These are phyloP conservation scores for Fusarium sp. DNA, from an alignment of 2,329 filamentous ascomycete genomes.

Conservation along the genomic window DNA sequence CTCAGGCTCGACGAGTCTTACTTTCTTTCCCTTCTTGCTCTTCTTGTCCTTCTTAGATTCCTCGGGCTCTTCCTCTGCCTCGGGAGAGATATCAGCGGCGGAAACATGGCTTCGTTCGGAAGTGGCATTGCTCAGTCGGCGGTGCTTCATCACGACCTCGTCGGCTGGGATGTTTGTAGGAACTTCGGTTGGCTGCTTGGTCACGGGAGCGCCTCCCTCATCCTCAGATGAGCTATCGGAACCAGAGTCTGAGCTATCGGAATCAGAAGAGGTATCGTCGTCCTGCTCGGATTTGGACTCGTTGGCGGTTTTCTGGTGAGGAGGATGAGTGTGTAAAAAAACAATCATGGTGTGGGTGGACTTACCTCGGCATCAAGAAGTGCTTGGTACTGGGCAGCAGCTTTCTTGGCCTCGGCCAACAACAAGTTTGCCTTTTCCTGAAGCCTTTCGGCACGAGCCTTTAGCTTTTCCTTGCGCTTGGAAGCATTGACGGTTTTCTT, in stretches of 20 bases:
- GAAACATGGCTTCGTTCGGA: slow-evolving; percentile 38
- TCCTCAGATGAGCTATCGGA: slow-evolving; percentile 33
- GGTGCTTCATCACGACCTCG: slow-evolving; percentile 46
- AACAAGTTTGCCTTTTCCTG: slow-evolving; percentile 48
- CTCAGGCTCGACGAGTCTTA: slow-evolving; percentile 12
- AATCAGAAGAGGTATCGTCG: slow-evolving; percentile 35
- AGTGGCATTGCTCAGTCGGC: slow-evolving; percentile 44
- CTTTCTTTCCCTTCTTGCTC: slow-evolving; percentile 43
- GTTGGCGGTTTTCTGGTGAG: slow-evolving; percentile 16
- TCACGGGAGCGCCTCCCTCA: slow-evolving; percentile 36
- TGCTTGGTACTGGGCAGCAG: slow-evolving; percentile 42
- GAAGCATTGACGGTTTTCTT: slow-evolving; percentile 47
- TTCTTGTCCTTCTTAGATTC: slow-evolving; percentile 42
- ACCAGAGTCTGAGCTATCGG: slow-evolving; percentile 29
- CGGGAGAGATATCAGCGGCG: slow-evolving; percentile 13
- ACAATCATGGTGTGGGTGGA: not conserved
- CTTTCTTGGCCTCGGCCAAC: slow-evolving; percentile 51
- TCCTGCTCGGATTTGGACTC: slow-evolving; percentile 29
- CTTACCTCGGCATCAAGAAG: slow-evolving; percentile 38
- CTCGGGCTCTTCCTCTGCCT: slow-evolving; percentile 34
- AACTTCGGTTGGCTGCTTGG: slow-evolving; percentile 35
- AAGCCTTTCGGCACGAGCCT: slow-evolving; percentile 51
- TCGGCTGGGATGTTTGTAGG: slow-evolving; percentile 39
- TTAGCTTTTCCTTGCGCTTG: slow-evolving; percentile 51
- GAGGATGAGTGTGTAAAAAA: not conserved